Base-by-base conservation (phyloP, 1,284 basidiomycete genomes). In the Fomitopsis schrenkii region DNA sequence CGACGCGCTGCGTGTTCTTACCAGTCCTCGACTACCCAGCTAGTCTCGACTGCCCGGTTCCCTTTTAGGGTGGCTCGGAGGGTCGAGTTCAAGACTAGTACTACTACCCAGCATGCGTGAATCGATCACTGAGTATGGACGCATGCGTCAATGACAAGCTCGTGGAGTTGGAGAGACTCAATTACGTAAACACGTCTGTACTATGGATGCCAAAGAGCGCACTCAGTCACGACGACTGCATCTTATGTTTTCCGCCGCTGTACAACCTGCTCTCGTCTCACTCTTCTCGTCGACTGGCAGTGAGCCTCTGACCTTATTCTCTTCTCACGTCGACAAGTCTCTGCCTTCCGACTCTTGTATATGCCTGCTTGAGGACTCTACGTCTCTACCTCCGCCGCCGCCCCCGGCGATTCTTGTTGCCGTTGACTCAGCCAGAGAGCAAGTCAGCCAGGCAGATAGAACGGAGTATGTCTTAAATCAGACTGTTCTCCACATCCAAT, bases 401-500 rank as follows among this genome's bases (percentile, higher is more conserved):
- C 61, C 74, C 17, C 83, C 85, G 3, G 76, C 75, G 50, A 68
- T 70, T 4, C 74, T 86, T 48, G 78, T 88, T 55, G 72, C 78
- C 14, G 75, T 79, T 22, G 45, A 75, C 55, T 33, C 64, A 66
- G 55, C 65, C 67, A n/a, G 66, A 68, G 33, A 3, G 30, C 30
- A 33, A 4, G 30, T 33, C 30, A 33, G 4, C 7, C 30, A 7
- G 7, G 30, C 50, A 12, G 30, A 53, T 26, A n/a, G 35, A 28
- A 17, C n/a, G 52, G 68, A 82, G 28, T 77, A 83, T 67, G 60
- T 76, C 63, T 71, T 87, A n/a, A 70, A 81, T 70, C 88, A 91
- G 68, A 84, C 83, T 0, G 91, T 94, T 0, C 78, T 95, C n/a
- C 93, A 95, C 67, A 83, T 95, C 50, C 93, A 94, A 69, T 92